These are phyloP conservation scores for Leptographium galeiforme DNA, from an alignment of 2,329 filamentous ascomycete species.

Conservation along the genomic window DNA sequence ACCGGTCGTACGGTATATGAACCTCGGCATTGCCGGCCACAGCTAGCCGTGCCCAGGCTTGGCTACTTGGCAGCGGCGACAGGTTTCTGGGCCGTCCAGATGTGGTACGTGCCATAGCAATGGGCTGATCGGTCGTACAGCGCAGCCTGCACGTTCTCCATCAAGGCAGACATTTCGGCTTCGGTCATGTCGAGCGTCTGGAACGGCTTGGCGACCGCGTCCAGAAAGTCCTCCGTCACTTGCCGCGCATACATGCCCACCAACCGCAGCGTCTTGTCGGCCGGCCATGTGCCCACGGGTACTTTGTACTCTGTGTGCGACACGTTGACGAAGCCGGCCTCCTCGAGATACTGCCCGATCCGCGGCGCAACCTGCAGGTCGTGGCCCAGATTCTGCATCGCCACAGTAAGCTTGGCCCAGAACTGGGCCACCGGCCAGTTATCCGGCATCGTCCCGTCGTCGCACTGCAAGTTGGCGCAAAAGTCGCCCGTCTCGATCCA, in stretches of 20 bases:
- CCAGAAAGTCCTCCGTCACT: slow-evolving; percentile 15
- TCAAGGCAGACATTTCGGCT: slow-evolving; percentile 39
- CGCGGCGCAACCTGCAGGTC: slow-evolving; percentile 17
- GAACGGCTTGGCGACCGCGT: slow-evolving; percentile 10
- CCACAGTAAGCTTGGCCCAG: slow-evolving; percentile 13
- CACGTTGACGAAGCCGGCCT: slow-evolving; percentile 28
- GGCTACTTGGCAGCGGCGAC: neutral
- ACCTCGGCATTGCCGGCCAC: too few relatives aligned
- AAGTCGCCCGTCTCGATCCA: slow-evolving; percentile 38
- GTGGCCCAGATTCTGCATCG: slow-evolving; percentile 21
- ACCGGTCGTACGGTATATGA: too few relatives aligned
- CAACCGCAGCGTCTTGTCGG: slow-evolving; percentile 24
- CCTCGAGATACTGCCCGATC: slow-evolving; percentile 19
- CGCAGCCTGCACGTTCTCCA: slow-evolving; percentile 10
- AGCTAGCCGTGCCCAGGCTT: too few relatives aligned
- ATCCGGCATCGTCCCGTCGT: slow-evolving; percentile 27
- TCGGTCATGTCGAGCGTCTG: slow-evolving; percentile 5
- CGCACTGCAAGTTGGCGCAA: slow-evolving; percentile 23
- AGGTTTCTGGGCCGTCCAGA: slow-evolving; percentile 12
- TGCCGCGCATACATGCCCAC: slow-evolving; percentile 22
- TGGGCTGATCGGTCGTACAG: slow-evolving; percentile 22
- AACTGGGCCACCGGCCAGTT: slow-evolving; percentile 23
- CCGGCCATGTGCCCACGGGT: slow-evolving; percentile 28
- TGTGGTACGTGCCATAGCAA: slow-evolving; percentile 4
- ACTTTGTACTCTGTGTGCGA: slow-evolving; percentile 25